Percentiles rank a stretch among this genome's conserved stretches.
These are phyloP conservation scores for Saccharomyces paradoxus DNA, from an alignment of 805 yeast genomes.

Conservation along the genomic window DNA sequence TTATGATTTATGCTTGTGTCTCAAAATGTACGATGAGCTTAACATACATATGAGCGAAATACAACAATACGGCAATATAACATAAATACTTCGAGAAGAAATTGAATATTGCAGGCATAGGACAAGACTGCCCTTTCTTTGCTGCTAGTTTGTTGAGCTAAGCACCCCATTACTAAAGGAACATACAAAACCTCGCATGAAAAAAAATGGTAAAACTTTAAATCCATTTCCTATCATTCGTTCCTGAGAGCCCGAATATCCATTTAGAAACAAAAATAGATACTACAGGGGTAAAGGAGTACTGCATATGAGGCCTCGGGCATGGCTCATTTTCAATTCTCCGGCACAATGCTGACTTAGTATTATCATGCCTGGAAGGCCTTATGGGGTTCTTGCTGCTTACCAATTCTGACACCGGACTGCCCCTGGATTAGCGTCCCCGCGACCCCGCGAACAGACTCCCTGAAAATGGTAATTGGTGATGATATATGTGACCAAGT, in stretches of 20 bases:
- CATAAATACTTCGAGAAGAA: neutral
- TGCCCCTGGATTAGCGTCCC: neutral
- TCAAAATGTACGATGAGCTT: too few relatives aligned
- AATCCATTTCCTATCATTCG: neutral
- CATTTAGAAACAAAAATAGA: neutral
- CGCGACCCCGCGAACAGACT: neutral
- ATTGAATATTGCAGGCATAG: neutral
- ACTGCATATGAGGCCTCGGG: neutral
- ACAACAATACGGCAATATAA: neutral
- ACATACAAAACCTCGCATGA: neutral
- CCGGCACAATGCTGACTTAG: neutral
- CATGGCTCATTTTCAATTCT: neutral
- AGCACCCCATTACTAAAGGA: neutral
- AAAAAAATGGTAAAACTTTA: neutral
- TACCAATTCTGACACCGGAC: neutral
- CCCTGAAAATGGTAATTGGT: neutral
- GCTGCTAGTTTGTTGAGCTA: neutral
- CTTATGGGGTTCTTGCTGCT: neutral
- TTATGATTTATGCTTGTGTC: too few relatives aligned
- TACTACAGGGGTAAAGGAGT: neutral
- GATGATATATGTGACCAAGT: neutral
- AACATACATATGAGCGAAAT: neutral
- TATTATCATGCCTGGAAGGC: neutral
- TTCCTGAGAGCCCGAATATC: neutral
- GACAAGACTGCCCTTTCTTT: neutral